Percentiles rank a stretch among this genome's conserved stretches.
Evolutionary conservation across 2,329 filamentous ascomycete species (phyloP).

Genomic region (Graphilbum ipis-grandicollis): DNA sequence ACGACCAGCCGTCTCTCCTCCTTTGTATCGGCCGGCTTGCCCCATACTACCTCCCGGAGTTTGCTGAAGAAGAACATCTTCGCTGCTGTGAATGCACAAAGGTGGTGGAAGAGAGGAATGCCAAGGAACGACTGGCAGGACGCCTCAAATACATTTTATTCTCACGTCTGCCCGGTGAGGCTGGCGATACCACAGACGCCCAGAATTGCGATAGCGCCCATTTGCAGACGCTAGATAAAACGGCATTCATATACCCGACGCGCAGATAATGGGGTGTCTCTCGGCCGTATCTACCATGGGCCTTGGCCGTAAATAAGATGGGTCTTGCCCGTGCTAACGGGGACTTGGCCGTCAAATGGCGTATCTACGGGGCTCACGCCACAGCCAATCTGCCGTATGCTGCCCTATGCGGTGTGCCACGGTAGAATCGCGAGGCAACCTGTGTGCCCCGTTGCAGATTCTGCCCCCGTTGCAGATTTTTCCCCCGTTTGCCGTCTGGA

Average conservation of each 20-base stretch:
- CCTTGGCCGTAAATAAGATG: neutral
- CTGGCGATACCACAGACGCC: neutral
- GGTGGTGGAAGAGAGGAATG: neutral
- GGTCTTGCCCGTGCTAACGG: no score
- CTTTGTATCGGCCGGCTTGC: neutral
- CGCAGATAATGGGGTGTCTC: neutral
- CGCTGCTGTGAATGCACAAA: neutral
- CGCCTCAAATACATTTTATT: neutral
- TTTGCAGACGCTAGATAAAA: neutral
- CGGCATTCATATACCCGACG: neutral
- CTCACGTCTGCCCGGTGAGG: neutral
- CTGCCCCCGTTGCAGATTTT: no score
- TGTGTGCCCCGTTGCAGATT: no score
- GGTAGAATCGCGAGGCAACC: no score
- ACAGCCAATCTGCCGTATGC: neutral
- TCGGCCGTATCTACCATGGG: neutral
- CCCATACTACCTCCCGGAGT: neutral
- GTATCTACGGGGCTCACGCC: neutral
- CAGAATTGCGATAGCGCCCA: neutral
- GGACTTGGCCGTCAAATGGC: neutral
- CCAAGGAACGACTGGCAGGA: neutral
- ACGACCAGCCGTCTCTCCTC: slow-evolving; percentile 1
- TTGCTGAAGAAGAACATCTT: neutral
- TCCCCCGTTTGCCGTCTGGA: no score
- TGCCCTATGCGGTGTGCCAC: no score